These are phyloP conservation scores for Pyrenopolyporus hunteri DNA, from an alignment of 495 filamentous ascomycete genomes.

Conservation along the genomic window DNA sequence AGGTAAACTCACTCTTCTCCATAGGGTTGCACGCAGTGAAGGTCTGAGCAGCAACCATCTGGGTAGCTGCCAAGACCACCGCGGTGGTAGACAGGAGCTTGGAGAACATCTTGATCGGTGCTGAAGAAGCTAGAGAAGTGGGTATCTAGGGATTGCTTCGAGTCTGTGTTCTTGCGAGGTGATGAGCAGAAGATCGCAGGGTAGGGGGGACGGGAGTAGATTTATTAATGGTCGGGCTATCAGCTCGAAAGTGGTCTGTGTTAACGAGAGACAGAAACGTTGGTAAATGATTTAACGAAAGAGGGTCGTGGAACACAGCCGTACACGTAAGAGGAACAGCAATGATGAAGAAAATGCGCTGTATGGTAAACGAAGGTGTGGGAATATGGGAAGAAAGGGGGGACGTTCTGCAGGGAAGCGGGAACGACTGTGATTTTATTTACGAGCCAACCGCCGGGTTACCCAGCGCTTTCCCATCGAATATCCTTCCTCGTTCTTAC, in stretches of 20 bases:
- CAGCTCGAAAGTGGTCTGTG: constrained; percentile 23
- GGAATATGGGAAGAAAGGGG: constrained; percentile 30
- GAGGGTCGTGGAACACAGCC: constrained; percentile 13
- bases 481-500: constrained; percentile 31
- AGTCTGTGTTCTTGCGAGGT: constrained; percentile 6
- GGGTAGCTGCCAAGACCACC: constrained; percentile 51
- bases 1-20: constrained; percentile 61
- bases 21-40: constrained; percentile 77
- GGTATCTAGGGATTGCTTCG: not conserved
- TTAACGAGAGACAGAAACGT: constrained; percentile 37
- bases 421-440: constrained; percentile 36
- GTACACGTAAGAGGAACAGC: constrained; percentile 30
- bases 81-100: constrained; percentile 48
- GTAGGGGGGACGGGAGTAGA: constrained; percentile 1
- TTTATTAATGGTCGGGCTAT: constrained; percentile 28
- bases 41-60: constrained; percentile 70
- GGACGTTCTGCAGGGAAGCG: constrained; percentile 26
- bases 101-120: constrained; percentile 45
- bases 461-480: constrained; percentile 27
- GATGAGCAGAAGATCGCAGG: not conserved
- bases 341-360: constrained; percentile 21
- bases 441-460: constrained; percentile 32
- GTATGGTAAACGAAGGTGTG: constrained; percentile 37
- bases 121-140: not conserved
- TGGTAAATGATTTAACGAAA: constrained; percentile 21